Percentiles rank a stretch among this genome's conserved stretches.
These are phyloP conservation scores for Pecoramyces ruminantium DNA, from an alignment of 192 early-diverging fungal genomes.

Conservation along the genomic window DNA sequence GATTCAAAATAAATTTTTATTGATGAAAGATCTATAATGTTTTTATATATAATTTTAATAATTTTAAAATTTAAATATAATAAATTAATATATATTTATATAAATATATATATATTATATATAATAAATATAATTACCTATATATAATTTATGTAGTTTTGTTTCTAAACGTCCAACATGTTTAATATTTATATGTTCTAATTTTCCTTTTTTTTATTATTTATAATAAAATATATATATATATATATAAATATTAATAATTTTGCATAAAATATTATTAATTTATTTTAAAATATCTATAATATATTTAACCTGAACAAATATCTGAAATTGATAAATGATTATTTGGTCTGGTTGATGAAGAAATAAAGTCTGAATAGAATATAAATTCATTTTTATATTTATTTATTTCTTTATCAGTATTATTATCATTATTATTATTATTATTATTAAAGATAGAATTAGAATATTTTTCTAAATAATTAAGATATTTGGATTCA, in stretches of 20 bases:
- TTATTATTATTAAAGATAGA: background rate
- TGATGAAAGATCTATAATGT: background rate
- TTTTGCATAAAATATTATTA: too few species aligned
- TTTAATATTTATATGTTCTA: background rate
- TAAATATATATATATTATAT: too few species aligned
- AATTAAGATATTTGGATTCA: background rate
- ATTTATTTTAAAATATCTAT: too few species aligned
- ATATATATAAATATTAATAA: too few species aligned
- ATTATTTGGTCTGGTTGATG: background rate
- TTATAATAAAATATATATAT: background rate
- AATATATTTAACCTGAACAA: background rate
- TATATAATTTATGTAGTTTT: background rate
- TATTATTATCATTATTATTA: background rate
- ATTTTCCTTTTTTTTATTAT: background rate
- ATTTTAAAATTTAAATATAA: too few species aligned
- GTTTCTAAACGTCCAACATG: background rate
- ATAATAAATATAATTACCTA: too few species aligned
- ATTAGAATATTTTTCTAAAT: background rate
- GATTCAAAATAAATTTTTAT: background rate
- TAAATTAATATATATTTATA: too few species aligned
- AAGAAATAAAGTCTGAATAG: background rate
- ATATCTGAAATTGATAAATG: background rate
- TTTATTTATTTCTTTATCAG: background rate
- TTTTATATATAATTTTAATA: too few species aligned
- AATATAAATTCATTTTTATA: background rate